Evolutionary conservation across 2,329 filamentous ascomycete species (phyloP).

Genomic region (Aspergillus candidus): DNA sequence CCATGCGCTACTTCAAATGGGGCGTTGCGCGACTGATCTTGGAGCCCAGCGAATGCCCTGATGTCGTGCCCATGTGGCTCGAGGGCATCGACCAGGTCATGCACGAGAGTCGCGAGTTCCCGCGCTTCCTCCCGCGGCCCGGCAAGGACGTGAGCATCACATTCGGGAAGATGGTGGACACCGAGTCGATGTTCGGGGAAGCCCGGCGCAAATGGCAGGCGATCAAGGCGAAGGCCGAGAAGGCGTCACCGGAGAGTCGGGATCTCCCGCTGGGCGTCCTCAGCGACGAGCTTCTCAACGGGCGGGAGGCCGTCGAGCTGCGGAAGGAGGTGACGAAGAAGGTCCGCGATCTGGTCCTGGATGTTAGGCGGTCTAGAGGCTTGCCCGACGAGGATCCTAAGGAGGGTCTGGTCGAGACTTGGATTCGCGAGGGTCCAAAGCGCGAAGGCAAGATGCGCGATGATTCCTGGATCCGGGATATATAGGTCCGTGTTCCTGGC

Average conservation of each 20-base stretch:
- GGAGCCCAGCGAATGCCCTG: conserved; percentile 78
- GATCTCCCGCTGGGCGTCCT: conserved; percentile 50
- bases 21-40: conserved; percentile 85
- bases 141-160: conserved; percentile 55
- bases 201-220: conserved; percentile 67
- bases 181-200: conserved; percentile 69
- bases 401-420: conserved; percentile 73
- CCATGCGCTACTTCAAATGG: conserved; percentile 98
- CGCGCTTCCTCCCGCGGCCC: conserved; percentile 71
- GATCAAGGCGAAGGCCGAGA: conserved; percentile 52
- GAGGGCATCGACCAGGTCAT: conserved; percentile 85
- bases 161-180: conserved; percentile 65
- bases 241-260: conserved; percentile 33
- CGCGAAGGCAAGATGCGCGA: conserved; percentile 55
- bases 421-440: conserved; percentile 54
- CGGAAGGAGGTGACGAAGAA: conserved; percentile 73
- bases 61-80: conserved; percentile 89
- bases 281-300: conserved; percentile 59
- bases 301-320: conserved; percentile 67
- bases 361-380: conserved; percentile 65
- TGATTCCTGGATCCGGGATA: conserved; percentile 55
- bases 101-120: conserved; percentile 74
- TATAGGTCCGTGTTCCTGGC: conserved; percentile 26
- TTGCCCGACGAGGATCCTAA: conserved; percentile 75
- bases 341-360: conserved; percentile 73